Evolutionary conservation across 1,284 basidiomycete genomes (phyloP), one percentile per base, ranked within the genome.

Genomic region (Ganoderma lingzhi): DNA sequence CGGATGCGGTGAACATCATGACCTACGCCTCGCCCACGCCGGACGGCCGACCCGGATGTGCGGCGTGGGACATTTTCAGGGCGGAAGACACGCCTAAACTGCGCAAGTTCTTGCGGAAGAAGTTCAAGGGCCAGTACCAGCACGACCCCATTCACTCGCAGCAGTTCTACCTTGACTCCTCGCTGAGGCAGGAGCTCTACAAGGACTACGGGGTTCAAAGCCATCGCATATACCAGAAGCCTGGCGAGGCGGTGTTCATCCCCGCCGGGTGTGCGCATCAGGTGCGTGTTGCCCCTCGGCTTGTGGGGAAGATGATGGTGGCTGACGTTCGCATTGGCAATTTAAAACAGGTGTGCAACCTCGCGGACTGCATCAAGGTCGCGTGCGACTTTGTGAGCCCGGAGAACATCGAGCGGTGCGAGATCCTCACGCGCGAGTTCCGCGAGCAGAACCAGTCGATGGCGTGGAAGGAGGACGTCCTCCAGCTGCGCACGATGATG

Each of bases 331-430:
- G 59, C 23, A 28, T 61, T 48, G 58, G 59, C 23, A 28, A 42
- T 41, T 39, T 59, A 10, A 59, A 61, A 41, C 73, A 94, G 89
- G 93, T 95, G 8, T 90, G 90, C 77, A 96, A 97, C 77, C 82
- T 97, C 42, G 86, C 95, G 14, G 96, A 98, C 79, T 97, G 95
- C 79, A 92, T 98, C 84, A 98, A 98, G 83, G 94, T 98, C 61
- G 96, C 97, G n/a, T 87, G 94, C 73, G 96, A 99, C 82, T 99
- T 97, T 82, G 95, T 98, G 72, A 95, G 93, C 82, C 93, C 95
- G 17, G 94, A 98, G 82, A 98, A 97, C 78, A 91, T 98, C 45
- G 85, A 84, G 65, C 87, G 94, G 30, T 97, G 95, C 81, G 94
- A 95, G 80, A 85, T 87, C 79, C 85, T 98, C 65, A 96, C 94